These are phyloP conservation scores for Porpolomopsis calyptriformis DNA, from an alignment of 768 basidiomycete species.

Conservation along the genomic window DNA sequence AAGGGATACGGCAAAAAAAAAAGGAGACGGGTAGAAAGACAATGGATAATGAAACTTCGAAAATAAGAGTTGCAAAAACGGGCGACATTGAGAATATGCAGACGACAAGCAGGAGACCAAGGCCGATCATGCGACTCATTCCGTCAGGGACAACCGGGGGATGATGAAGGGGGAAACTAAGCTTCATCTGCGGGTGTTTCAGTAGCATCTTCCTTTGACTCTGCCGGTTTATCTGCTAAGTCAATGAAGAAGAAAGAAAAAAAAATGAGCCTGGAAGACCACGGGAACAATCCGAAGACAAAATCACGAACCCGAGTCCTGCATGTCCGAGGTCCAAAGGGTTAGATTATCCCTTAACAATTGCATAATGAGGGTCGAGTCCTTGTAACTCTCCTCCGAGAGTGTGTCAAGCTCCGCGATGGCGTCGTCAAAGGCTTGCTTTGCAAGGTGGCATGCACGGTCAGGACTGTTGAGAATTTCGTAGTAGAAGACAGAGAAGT, in stretches of 20 bases:
- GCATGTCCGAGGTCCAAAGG: conserved; percentile 97
- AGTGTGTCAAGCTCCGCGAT: conserved; percentile 98
- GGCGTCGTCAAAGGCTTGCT: conserved; percentile 98
- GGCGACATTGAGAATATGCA: conserved; percentile 8
- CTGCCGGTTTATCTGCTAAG: conserved; percentile 56
- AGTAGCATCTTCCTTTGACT: conserved; percentile 55
- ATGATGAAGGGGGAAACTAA: conserved; percentile 21
- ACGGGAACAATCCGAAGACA: not conserved
- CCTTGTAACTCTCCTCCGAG: conserved; percentile 98
- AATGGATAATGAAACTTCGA: conserved; percentile 9
- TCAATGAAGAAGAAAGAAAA: too few species aligned
- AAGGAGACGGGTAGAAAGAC: not conserved
- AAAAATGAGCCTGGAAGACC: too few species aligned
- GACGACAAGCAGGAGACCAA: conserved; percentile 9
- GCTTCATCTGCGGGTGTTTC: conserved; percentile 59
- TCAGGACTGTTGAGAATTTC: conserved; percentile 98
- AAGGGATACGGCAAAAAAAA: not conserved
- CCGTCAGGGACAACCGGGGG: too few species aligned
- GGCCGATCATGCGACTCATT: too few species aligned
- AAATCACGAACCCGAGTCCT: conserved; percentile 62
- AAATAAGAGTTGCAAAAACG: conserved; percentile 1
- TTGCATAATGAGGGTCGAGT: conserved; percentile 96
- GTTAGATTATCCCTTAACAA: conserved; percentile 94
- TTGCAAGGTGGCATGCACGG: conserved; percentile 96
- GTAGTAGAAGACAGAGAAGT: conserved; percentile 99